These are phyloP conservation scores for Daedalea quercina DNA, from an alignment of 768 basidiomycete species.

Conservation along the genomic window DNA sequence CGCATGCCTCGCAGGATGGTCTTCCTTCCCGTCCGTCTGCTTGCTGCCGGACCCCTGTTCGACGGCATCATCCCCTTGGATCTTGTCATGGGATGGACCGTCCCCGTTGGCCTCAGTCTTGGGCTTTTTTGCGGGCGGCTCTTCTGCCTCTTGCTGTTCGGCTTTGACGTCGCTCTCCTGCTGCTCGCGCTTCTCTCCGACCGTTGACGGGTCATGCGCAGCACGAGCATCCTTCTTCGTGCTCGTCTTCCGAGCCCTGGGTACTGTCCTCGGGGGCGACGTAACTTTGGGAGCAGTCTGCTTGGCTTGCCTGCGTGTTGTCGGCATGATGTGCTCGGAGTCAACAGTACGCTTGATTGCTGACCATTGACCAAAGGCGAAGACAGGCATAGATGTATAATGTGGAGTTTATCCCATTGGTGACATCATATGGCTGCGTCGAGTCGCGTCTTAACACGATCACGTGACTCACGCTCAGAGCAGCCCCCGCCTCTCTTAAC, in stretches of 20 bases:
- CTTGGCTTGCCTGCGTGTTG: constrained; percentile 15
- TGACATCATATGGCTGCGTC: too few species aligned
- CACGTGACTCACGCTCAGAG: too few species aligned
- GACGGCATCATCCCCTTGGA: background rate
- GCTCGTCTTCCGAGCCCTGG: constrained; percentile 6
- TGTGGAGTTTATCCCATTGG: too few species aligned
- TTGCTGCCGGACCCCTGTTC: background rate
- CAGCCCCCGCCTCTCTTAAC: too few species aligned
- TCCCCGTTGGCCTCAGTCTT: constrained; percentile 13
- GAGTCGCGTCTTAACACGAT: too few species aligned
- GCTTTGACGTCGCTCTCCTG: constrained; percentile 7
- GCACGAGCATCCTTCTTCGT: constrained; percentile 4
- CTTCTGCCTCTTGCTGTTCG: constrained; percentile 6
- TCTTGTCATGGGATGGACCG: background rate
- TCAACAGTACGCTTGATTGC: too few species aligned
- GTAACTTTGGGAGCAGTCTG: background rate
- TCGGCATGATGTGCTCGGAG: constrained; percentile 14
- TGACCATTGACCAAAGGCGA: too few species aligned
- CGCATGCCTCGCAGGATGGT: constrained; percentile 10
- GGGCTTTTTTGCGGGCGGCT: constrained; percentile 18
- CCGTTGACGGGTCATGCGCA: constrained; percentile 4
- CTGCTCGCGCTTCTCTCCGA: constrained; percentile 17
- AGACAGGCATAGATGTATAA: too few species aligned
- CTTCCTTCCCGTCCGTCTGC: constrained; percentile 6
- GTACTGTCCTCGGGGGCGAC: constrained; percentile 6